Conservation (phyloP, 2,329 filamentous ascomycete genomes). For the Botrytis paeoniae region DNA sequence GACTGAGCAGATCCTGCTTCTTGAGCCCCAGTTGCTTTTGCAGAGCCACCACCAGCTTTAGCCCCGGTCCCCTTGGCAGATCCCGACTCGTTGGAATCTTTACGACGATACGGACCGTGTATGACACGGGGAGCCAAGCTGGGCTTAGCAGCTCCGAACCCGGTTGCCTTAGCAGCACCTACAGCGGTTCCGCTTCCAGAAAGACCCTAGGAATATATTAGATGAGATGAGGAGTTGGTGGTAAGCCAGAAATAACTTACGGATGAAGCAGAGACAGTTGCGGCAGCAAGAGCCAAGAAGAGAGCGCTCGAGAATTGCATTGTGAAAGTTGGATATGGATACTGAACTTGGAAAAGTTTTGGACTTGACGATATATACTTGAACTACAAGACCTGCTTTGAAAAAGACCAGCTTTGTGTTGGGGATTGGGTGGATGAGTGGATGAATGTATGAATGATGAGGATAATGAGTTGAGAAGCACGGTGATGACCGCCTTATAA, state of each 20-base stretch:
- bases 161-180: background rate
- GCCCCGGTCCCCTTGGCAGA: background rate
- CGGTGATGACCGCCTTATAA: slow-evolving; percentile 10
- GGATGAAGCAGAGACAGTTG: slow-evolving; percentile 26
- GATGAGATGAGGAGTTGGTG: background rate
- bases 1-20: slow-evolving; percentile 1
- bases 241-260: slow-evolving; percentile 13
- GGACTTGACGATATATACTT: background rate
- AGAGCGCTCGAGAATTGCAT: slow-evolving; percentile 35
- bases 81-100: background rate
- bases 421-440: background rate
- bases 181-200: background rate
- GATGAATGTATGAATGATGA: slow-evolving; percentile 1
- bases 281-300: slow-evolving; percentile 28
- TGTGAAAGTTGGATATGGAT: slow-evolving; percentile 21
- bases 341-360: slow-evolving; percentile 1
- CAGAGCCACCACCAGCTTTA: background rate
- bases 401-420: slow-evolving; percentile 1
- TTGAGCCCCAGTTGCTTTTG: background rate
- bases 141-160: slow-evolving; percentile 9
- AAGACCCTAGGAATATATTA: slow-evolving; percentile 16
- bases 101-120: slow-evolving; percentile 5
- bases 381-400: background rate
- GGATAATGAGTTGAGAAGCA: background rate
- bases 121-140: background rate